phyloP scores from a whole-genome alignment of 345 rosid species.

The Capsella bursapastoris region DNA sequence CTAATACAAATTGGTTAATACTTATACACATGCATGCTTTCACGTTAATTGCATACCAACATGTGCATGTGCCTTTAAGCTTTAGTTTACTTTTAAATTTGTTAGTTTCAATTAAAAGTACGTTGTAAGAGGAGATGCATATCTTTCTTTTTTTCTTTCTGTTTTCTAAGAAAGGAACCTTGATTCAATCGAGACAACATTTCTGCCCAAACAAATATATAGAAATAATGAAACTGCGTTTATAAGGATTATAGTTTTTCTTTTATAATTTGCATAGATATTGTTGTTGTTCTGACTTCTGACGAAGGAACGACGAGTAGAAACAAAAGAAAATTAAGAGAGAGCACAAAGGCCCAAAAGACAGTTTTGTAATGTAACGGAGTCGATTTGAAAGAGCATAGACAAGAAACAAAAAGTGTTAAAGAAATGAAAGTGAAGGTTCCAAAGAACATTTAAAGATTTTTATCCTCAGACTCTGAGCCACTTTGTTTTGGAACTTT shows the following conservation, averaged over 20 bases:
- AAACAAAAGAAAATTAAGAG: constrained; percentile 5
- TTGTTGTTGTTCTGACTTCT: constrained; percentile 8
- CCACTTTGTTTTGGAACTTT: constrained; percentile 37
- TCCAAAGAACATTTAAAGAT: constrained; percentile 40
- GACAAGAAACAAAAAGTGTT: constrained; percentile 24
- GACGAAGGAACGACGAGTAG: constrained; percentile 9
- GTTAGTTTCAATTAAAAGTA: not conserved
- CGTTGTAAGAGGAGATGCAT: constrained; percentile 4
- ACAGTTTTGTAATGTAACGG: constrained; percentile 36
- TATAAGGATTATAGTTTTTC: not conserved
- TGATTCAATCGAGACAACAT: constrained; percentile 19
- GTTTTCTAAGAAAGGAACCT: constrained; percentile 9
- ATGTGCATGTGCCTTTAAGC: not conserved
- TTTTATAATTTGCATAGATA: constrained; percentile 6
- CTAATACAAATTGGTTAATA: not conserved
- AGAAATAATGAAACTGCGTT: not conserved
- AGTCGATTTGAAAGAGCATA: constrained; percentile 35
- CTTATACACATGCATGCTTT: constrained; percentile 22
- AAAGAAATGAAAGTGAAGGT: constrained; percentile 40
- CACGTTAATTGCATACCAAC: constrained; percentile 11
- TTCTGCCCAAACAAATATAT: constrained; percentile 8
- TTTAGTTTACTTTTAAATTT: not conserved
- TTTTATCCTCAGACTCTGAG: constrained; percentile 25
- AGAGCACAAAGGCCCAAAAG: constrained; percentile 36
- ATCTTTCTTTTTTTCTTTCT: not conserved